Evolutionary conservation across 768 basidiomycete genomes (phyloP).

Genomic region (Piloderma croceum): DNA sequence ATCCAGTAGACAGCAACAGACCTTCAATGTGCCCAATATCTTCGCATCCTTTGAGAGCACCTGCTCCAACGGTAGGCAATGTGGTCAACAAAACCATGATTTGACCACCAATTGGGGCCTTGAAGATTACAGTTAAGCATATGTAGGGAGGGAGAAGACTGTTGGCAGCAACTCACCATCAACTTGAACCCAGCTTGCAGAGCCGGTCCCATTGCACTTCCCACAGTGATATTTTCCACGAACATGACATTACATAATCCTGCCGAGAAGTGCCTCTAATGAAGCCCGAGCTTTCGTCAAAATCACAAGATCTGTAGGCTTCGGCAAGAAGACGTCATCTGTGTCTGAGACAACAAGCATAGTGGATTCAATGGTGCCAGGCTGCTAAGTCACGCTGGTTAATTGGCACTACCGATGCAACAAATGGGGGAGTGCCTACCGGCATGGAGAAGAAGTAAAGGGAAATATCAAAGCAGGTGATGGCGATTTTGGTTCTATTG

Average conservation of each 20-base stretch:
- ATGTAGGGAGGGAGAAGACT: no score
- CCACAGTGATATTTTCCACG: conserved; percentile 47
- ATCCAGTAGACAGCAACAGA: conserved; percentile 20
- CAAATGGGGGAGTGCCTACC: conserved; percentile 22
- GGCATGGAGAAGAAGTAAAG: conserved; percentile 63
- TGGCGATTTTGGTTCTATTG: conserved; percentile 51
- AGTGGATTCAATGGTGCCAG: conserved; percentile 40
- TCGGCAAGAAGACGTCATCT: conserved; percentile 61
- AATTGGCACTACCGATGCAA: conserved; percentile 1
- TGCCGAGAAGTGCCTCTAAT: conserved; percentile 46
- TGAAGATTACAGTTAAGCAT: neutral
- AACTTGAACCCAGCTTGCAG: conserved; percentile 59
- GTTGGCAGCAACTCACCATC: conserved; percentile 32
- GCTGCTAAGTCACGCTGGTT: conserved; percentile 9
- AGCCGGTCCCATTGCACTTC: conserved; percentile 55
- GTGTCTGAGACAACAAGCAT: conserved; percentile 68
- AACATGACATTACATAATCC: conserved; percentile 65
- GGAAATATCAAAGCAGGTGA: conserved; percentile 56
- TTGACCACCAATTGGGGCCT: conserved; percentile 59
- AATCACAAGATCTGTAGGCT: conserved; percentile 58
- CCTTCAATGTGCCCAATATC: conserved; percentile 90
- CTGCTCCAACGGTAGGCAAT: conserved; percentile 52
- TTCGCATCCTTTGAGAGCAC: conserved; percentile 86
- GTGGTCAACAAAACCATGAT: conserved; percentile 52
- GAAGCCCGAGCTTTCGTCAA: conserved; percentile 46